A percentile compares a stretch with the other conserved stretches of the same genome.
These are phyloP conservation scores for Cercospora janseana DNA, from an alignment of 2,329 filamentous ascomycete species.

Conservation along the genomic window DNA sequence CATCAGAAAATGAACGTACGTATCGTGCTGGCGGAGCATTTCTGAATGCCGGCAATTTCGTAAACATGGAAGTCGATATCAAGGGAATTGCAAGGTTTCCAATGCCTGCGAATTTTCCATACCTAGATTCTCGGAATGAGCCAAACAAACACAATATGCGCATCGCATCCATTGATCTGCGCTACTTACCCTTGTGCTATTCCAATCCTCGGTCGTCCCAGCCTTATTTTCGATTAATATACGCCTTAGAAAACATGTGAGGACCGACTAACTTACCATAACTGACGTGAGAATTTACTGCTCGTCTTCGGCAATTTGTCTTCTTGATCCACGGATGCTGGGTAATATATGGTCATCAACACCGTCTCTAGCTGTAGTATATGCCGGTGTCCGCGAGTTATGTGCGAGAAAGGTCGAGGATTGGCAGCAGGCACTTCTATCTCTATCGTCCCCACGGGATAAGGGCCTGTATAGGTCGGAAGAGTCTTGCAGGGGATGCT, in stretches of 20 bases:
- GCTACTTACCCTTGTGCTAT: slow-evolving; percentile 51
- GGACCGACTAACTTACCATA: slow-evolving; percentile 46
- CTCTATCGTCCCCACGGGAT: slow-evolving; percentile 54
- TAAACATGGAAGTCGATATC: slow-evolving; percentile 61
- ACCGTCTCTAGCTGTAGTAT: slow-evolving; percentile 58
- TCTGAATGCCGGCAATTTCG: slow-evolving; percentile 62
- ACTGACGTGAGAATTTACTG: slow-evolving; percentile 52
- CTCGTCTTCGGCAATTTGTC: slow-evolving; percentile 30
- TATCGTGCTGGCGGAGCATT: slow-evolving; percentile 59
- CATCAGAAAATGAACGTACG: no score
- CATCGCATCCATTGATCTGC: no score
- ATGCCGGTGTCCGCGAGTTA: slow-evolving; percentile 49
- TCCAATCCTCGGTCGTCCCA: slow-evolving; percentile 56
- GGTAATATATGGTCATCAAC: slow-evolving; percentile 65
- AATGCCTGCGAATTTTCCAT: slow-evolving; percentile 60
- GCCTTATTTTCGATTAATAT: slow-evolving; percentile 19
- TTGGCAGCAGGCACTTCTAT: slow-evolving; percentile 53
- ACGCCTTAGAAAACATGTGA: neutral
- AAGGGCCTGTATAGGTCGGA: slow-evolving; percentile 54
- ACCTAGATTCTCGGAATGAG: no score
- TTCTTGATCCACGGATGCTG: slow-evolving; percentile 46
- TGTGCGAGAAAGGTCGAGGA: slow-evolving; percentile 51
- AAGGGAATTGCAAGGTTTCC: slow-evolving; percentile 52
- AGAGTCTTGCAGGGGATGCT: slow-evolving; percentile 47
- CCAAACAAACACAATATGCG: no score